Evolutionary conservation across 768 basidiomycete species (phyloP).

Genomic region (Mycena galopus): DNA sequence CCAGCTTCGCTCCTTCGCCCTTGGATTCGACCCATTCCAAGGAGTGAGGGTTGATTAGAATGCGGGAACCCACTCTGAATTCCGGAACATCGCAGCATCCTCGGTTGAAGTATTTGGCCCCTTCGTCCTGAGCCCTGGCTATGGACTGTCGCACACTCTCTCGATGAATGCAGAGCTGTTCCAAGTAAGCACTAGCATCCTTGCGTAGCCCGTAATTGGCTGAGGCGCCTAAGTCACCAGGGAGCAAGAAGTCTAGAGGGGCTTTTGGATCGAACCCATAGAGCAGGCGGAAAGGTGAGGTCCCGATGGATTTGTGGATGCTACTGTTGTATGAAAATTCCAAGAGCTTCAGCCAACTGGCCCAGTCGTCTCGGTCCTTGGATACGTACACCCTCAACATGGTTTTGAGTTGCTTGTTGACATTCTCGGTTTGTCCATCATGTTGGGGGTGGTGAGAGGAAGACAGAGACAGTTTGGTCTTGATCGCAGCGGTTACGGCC

Average conservation of each 20-base stretch:
- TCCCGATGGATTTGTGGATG: conserved; percentile 29
- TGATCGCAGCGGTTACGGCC: not conserved
- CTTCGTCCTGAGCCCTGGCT: too few relatives aligned
- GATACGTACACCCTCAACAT: not conserved
- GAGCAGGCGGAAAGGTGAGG: conserved; percentile 34
- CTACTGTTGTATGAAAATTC: not conserved
- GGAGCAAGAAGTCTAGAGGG: conserved; percentile 1
- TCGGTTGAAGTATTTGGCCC: conserved; percentile 32
- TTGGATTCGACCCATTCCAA: conserved; percentile 37
- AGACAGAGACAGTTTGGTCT: not conserved
- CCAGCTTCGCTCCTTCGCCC: conserved; percentile 38
- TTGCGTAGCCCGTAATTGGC: not conserved
- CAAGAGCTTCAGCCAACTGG: not conserved
- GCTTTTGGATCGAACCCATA: conserved; percentile 36
- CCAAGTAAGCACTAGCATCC: not conserved
- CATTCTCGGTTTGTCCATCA: too few relatives aligned
- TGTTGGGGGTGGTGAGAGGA: too few relatives aligned
- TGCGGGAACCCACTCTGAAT: conserved; percentile 29
- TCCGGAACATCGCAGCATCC: conserved; percentile 1
- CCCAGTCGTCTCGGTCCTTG: not conserved
- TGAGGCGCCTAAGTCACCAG: not conserved
- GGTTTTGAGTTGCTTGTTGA: too few relatives aligned
- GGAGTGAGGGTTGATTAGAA: conserved; percentile 38
- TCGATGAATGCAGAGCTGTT: conserved; percentile 1
- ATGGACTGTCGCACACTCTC: conserved; percentile 29